These are phyloP conservation scores for Penicillium sp. DNA, from an alignment of 2,329 filamentous ascomycete species.

Conservation along the genomic window DNA sequence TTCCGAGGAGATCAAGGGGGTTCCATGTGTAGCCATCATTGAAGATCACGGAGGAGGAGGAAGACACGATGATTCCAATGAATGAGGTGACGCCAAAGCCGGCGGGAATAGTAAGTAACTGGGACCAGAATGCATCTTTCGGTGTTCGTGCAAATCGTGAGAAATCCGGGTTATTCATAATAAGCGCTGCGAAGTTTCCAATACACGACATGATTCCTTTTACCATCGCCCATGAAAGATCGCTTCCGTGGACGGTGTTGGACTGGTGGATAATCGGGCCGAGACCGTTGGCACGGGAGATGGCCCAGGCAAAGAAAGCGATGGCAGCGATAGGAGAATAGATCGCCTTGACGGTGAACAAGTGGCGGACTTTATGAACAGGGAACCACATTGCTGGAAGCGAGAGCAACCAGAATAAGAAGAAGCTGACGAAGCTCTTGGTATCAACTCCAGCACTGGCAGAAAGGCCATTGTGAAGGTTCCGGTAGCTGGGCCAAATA, in stretches of 20 bases:
- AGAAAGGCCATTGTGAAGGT: slow-evolving; percentile 66
- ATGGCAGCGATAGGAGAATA: slow-evolving; percentile 81
- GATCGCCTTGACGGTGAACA: slow-evolving; percentile 87
- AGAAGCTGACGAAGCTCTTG: slow-evolving; percentile 73
- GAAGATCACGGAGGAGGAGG: slow-evolving; percentile 64
- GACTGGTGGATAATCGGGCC: slow-evolving; percentile 77
- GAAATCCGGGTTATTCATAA: slow-evolving; percentile 78
- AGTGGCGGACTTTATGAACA: slow-evolving; percentile 80
- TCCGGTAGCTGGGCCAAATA: slow-evolving; percentile 66
- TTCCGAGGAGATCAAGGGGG: slow-evolving; percentile 64
- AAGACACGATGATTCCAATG: slow-evolving; percentile 77
- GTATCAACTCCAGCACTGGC: slow-evolving; percentile 68
- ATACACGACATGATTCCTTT: slow-evolving; percentile 85
- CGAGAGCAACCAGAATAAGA: slow-evolving; percentile 80
- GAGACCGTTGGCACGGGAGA: slow-evolving; percentile 75
- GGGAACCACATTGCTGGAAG: slow-evolving; percentile 86
- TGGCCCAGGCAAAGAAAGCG: slow-evolving; percentile 82
- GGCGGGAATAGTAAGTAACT: slow-evolving; percentile 70
- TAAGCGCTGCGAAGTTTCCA: slow-evolving; percentile 85
- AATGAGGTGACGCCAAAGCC: slow-evolving; percentile 78
- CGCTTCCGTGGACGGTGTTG: slow-evolving; percentile 61
- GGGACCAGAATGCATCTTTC: slow-evolving; percentile 73
- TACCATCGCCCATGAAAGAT: slow-evolving; percentile 77
- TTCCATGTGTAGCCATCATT: slow-evolving; percentile 66
- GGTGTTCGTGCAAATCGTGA: slow-evolving; percentile 77